Base-by-base conservation (phyloP, 2,329 filamentous ascomycete genomes). In the Corinectria fuckeliana region DNA sequence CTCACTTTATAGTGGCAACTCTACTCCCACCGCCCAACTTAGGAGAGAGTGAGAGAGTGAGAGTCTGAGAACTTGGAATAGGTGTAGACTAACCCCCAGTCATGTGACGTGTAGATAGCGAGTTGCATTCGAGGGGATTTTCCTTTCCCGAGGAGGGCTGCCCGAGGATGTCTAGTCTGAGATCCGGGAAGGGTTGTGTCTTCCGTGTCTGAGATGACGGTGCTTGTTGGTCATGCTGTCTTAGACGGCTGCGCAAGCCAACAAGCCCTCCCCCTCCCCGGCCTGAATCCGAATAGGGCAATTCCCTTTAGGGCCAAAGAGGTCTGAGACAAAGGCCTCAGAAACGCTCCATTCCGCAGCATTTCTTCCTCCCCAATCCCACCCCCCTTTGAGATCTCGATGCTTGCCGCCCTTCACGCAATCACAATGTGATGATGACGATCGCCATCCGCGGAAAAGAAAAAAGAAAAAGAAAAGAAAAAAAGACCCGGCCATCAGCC, bases 401-500 rank as follows among this genome's bases (percentile, higher is more conserved):
- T 36, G 32, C n/a, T 18, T 36, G 18, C 14, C n/a, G n/a, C n/a
- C n/a, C 32, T 36, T n/a, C 32, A 18, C 32, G 32, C n/a, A 36
- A 36, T 36, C 32, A n/a, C 32, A 36, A 36, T 18, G 32, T n/a
- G 32, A 16, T 18, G 7, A 18, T 36, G 32, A 36, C 32, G 7
- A 36, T 18, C 32, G n/a, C n/a, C n/a, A 16, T 16, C 26, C 26
- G n/a, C n/a, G n/a, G n/a, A 10, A 30, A 2, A 5, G 13, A 14
- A 21, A 14, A n/a, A 26, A 30, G 18, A 9, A 45, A n/a, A n/a
- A n/a, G n/a, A 10, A 30, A 2, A 5, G 13, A 14, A 21, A 14
- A n/a, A 26, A 30, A 28, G n/a, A 45, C 3, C 45, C 53, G 47
- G 38, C 13, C 39, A 56, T 56, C 54, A 56, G n/a, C 54, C 47